Base-by-base conservation (phyloP, 2,329 filamentous ascomycete genomes). In the Fusarium mundagurra region DNA sequence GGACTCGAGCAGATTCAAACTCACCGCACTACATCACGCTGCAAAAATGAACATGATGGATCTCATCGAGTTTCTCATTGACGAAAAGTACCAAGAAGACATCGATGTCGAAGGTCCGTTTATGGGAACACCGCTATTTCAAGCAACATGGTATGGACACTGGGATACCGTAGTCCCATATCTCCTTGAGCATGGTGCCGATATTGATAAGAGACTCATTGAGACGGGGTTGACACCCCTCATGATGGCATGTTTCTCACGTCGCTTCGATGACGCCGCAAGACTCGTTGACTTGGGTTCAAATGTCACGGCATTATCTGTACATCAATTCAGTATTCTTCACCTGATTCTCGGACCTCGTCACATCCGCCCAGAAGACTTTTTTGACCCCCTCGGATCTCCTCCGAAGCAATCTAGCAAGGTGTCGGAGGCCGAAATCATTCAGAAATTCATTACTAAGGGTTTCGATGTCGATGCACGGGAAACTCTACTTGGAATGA, bases 241-340 rank as follows among this genome's bases (percentile, higher is more conserved):
- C 31, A 79, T 79, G 77, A 77, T 78, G 76, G 73, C 76, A 2
- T 79, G 77, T 55, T 76, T 79, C 50, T 73, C 74, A 6, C 77
- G 77, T 44, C 77, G 76, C 9, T 79, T 78, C 47, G 77, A 78
- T 36, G 77, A 79, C 33, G 77, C 77, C 33, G 55, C 75, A 29
- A 77, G 55, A 62, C 77, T 79, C 29, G 69, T 79, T 20, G 77
- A 79, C 39, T 55, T 79, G 5, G 77, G 77, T 6, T 76, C 77
- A 47, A 68, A 71, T 27, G 77, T 79, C 36, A 75, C 63, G 8
- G 71, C 69, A 9, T 41, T 79, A 22, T 72, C 77, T 48, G 67
- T 75, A 29, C 77, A 79, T 41, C 69, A 75, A 16, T 78, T 78
- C 65, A 79, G 77, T 58, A 78, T 79, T 38, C 64, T 79, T 31